A percentile compares a stretch with the other conserved stretches of the same genome.
phyloP scores from a whole-genome alignment of 2,329 filamentous ascomycete genomes.

The Colletotrichum sp. region DNA sequence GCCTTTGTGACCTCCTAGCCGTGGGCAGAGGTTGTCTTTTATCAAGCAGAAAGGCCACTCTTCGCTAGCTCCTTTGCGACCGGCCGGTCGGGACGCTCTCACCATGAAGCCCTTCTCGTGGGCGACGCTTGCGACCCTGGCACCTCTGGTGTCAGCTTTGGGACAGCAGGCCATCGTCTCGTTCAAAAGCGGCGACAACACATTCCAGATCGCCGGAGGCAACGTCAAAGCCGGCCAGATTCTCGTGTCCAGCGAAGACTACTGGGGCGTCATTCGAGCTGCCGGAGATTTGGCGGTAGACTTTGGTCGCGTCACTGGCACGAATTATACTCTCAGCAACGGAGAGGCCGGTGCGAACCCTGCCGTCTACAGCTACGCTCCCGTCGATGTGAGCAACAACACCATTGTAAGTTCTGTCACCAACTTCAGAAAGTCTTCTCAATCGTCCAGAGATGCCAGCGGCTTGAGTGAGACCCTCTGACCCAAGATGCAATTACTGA shows the following conservation, averaged over 20 bases:
- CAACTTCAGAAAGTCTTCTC: neutral
- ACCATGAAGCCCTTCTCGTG: constrained; percentile 18
- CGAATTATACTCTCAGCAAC: constrained; percentile 65
- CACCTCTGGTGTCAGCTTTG: constrained; percentile 38
- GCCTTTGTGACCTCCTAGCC: neutral
- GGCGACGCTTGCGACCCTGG: constrained; percentile 25
- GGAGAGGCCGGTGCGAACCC: constrained; percentile 40
- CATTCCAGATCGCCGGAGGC: constrained; percentile 40
- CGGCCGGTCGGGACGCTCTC: neutral
- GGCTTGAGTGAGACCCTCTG: neutral
- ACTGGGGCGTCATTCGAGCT: constrained; percentile 71
- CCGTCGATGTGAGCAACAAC: constrained; percentile 51
- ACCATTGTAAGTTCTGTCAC: constrained; percentile 42
- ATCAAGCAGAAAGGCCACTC: neutral
- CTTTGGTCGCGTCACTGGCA: constrained; percentile 73
- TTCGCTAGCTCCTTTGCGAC: neutral
- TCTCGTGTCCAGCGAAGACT: constrained; percentile 62
- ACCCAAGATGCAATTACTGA: neutral
- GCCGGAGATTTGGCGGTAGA: constrained; percentile 71
- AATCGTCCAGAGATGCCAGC: neutral
- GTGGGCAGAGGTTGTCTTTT: neutral
- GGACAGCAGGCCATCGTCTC: constrained; percentile 55
- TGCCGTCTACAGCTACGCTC: constrained; percentile 45
- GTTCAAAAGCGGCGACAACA: constrained; percentile 33
- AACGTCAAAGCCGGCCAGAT: constrained; percentile 50